Evolutionary conservation across 108 stramenopile species (phyloP).

Genomic region (Cyclotella baltica): DNA sequence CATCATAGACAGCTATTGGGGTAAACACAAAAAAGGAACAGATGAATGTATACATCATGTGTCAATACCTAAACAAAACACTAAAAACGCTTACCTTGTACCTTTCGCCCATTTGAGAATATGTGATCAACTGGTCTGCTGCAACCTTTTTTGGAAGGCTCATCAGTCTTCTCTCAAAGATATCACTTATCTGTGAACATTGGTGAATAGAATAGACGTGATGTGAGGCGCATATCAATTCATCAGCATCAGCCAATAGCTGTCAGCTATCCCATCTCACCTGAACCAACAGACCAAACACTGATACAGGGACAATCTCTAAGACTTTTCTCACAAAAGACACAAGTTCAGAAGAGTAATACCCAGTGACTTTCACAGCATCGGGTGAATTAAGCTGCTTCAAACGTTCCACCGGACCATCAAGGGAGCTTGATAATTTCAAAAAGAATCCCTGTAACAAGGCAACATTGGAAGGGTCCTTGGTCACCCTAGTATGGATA

Average conservation of each 20-base stretch:
- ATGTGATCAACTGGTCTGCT: constrained; percentile 52
- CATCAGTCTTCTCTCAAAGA: constrained; percentile 40
- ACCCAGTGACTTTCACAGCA: constrained; percentile 48
- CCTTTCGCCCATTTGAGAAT: constrained; percentile 56
- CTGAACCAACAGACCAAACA: constrained; percentile 65
- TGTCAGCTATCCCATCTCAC: no score
- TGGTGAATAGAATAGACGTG: no score
- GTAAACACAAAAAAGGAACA: neutral
- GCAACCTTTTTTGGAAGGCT: constrained; percentile 57
- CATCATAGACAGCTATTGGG: constrained; percentile 49
- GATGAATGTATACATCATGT: neutral
- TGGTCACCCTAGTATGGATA: constrained; percentile 57
- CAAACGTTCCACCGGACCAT: constrained; percentile 65
- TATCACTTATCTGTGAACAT: constrained; percentile 55
- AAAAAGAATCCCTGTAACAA: constrained; percentile 68
- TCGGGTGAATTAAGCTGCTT: constrained; percentile 60
- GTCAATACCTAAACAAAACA: neutral
- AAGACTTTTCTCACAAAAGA: constrained; percentile 65
- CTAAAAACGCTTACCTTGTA: constrained; percentile 9
- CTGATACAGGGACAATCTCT: constrained; percentile 62
- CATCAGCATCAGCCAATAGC: no score
- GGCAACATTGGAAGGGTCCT: constrained; percentile 59
- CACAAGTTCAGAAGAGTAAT: constrained; percentile 69
- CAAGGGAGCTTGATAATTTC: constrained; percentile 69
- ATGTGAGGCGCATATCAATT: no score